Evolutionary conservation across 192 early-diverging fungal genomes (phyloP).

Genomic region (Umbelopsis vinacea): DNA sequence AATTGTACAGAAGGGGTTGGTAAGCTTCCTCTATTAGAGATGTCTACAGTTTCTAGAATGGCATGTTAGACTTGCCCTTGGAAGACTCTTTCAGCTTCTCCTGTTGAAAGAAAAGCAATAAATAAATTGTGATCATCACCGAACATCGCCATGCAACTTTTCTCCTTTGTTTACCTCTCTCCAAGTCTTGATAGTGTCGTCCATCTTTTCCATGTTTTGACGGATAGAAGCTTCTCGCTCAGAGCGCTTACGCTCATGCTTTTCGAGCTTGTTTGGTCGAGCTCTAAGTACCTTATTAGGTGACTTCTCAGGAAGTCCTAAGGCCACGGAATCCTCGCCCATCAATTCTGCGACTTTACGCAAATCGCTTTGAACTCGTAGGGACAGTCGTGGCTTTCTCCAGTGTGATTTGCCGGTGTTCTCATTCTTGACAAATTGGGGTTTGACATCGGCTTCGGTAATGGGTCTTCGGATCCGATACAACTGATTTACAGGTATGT

Average conservation of each 20-base stretch:
- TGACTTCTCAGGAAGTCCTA: constrained; percentile 50
- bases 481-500: not conserved
- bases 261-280: constrained; percentile 45
- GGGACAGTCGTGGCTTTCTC: constrained; percentile 52
- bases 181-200: constrained; percentile 44
- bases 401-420: constrained; percentile 46
- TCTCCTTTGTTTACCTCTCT: constrained; percentile 32
- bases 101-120: constrained; percentile 22
- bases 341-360: constrained; percentile 63
- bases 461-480: constrained; percentile 17
- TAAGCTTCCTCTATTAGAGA: not conserved
- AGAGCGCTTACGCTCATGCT: constrained; percentile 43
- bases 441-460: constrained; percentile 27
- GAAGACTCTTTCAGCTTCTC: constrained; percentile 42
- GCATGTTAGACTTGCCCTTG: constrained; percentile 42
- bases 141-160: too few relatives aligned
- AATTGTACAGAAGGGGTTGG: constrained; percentile 18
- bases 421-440: constrained; percentile 36
- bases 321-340: constrained; percentile 49
- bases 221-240: constrained; percentile 43
- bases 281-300: constrained; percentile 42
- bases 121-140: too few relatives aligned
- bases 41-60: constrained; percentile 27
- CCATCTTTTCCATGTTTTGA: constrained; percentile 43
- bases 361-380: constrained; percentile 61